Percentiles rank a stretch among this genome's conserved stretches.
phyloP scores from a whole-genome alignment of 176 grass and related monocot species.

The Tuctoria greenei region DNA sequence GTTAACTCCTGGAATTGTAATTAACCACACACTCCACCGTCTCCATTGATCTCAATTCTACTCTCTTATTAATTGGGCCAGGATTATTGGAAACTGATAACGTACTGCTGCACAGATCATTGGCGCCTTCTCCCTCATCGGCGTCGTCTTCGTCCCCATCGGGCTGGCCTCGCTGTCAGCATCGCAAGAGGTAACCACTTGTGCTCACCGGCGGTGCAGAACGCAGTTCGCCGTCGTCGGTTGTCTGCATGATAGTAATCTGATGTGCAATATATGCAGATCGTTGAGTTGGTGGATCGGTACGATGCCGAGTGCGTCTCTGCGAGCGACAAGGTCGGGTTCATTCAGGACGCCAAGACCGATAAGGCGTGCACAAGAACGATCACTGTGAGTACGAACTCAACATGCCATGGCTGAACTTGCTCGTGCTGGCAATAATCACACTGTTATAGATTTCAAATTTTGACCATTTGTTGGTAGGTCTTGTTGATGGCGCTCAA shows the following conservation, averaged over 20 bases:
- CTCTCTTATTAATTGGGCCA: neutral
- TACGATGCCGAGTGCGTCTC: conserved; percentile 79
- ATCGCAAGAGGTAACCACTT: conserved; percentile 44
- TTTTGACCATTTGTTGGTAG: neutral
- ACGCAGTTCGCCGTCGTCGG: neutral
- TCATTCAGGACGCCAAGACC: conserved; percentile 62
- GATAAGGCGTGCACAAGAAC: conserved; percentile 71
- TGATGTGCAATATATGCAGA: conserved; percentile 38
- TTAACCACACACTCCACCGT: neutral
- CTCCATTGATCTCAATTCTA: neutral
- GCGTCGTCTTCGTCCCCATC: conserved; percentile 76
- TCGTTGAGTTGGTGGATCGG: conserved; percentile 70
- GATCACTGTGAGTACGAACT: conserved; percentile 61
- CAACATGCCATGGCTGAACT: neutral
- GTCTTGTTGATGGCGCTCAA: neutral
- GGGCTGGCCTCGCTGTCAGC: conserved; percentile 67
- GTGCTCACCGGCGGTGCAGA: neutral
- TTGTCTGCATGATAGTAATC: conserved; percentile 12
- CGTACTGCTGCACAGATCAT: conserved; percentile 54
- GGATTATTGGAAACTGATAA: neutral
- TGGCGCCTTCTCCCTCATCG: conserved; percentile 62
- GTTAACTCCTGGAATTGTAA: conserved; percentile 75
- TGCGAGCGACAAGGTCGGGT: conserved; percentile 52
- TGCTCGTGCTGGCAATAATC: neutral
- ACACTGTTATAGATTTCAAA: neutral